Evolutionary conservation across 768 basidiomycete genomes (phyloP), one percentile per base, ranked within the genome.

Genomic region (Hericium coralloides): DNA sequence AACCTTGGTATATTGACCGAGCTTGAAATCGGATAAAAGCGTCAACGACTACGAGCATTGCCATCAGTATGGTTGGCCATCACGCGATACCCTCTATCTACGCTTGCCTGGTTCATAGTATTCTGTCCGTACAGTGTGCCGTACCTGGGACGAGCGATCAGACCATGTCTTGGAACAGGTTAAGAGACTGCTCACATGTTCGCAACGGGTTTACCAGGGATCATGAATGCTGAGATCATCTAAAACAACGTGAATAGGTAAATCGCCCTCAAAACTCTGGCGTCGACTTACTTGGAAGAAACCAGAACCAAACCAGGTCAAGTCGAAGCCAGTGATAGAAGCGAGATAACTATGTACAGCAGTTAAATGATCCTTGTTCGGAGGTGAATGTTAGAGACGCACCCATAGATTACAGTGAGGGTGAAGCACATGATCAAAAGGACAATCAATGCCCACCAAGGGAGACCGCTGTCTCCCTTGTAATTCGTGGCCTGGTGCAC

Each of bases 171-270:
- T 9, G 4, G 20, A 22, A 36, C 37, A 18, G 22, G 10, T 18
- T 3, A 58, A 50, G 45, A 56, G 12, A 55, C 49, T 45, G 38
- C 53, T 12, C 64, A 68, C 68, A 72, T 68, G 65, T 72, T 72
- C 25, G 69, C 70, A 18, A 69, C 63, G 12, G 70, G 69, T 50
- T 71, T 69, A 38, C 69, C 69, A 10, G 69, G 63, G 39, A 66
- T 61, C n/a, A 69, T 64, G 55, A 67, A 69, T 2, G 65, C 67
- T 12, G 62, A 65, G 55, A 71, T 65, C 65, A 70, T 70, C 55
- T 68, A 65, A 0, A 64, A 53, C 54, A 37, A 54, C 12, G 38
- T 54, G 12, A 45, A 4, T 23, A 9, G 31, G 17, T 52, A 12
- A 41, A 69, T 61, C 17, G 18, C 9, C 14, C 38, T 1, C 6